Evolutionary conservation across 2,329 filamentous ascomycete species (phyloP).

Genomic region (Paracorniculantispora psalliotae): DNA sequence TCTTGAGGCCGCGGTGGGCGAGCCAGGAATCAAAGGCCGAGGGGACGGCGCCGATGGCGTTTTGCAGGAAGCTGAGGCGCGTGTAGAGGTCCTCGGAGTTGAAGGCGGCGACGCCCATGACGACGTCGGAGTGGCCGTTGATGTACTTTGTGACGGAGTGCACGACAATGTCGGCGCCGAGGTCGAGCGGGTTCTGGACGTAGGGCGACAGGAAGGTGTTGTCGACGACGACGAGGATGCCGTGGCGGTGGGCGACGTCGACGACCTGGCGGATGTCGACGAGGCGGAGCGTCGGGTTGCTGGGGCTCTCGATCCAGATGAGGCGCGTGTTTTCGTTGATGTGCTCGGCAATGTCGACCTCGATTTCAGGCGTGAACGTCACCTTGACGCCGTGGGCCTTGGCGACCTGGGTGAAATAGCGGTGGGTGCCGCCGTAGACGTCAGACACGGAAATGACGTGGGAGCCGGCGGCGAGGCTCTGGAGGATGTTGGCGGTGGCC

Average conservation of each 20-base stretch:
- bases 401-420: conserved; percentile 98
- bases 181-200: conserved; percentile 90
- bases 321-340: conserved; percentile 87
- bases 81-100: conserved; percentile 76
- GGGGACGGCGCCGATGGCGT: conserved; percentile 92
- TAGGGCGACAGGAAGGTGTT: conserved; percentile 98
- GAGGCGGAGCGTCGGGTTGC: conserved; percentile 87
- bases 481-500: conserved; percentile 87
- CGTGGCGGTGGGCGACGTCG: conserved; percentile 75
- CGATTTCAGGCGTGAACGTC: conserved; percentile 89
- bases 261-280: conserved; percentile 90
- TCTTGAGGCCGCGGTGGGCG: conserved; percentile 94
- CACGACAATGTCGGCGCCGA: conserved; percentile 93
- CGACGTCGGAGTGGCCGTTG: conserved; percentile 92
- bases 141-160: conserved; percentile 99
- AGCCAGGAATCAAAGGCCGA: conserved; percentile 97
- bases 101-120: conserved; percentile 96
- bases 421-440: conserved; percentile 95
- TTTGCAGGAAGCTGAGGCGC: conserved; percentile 85
- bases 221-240: conserved; percentile 95
- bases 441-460: conserved; percentile 96
- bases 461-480: conserved; percentile 83
- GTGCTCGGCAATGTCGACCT: conserved; percentile 77
- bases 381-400: conserved; percentile 90
- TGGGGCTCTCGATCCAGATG: conserved; percentile 92